Percentiles rank a stretch among this genome's conserved stretches.
Conservation (phyloP, 805 yeast species). For the Debaryomyces prosopidis region DNA sequence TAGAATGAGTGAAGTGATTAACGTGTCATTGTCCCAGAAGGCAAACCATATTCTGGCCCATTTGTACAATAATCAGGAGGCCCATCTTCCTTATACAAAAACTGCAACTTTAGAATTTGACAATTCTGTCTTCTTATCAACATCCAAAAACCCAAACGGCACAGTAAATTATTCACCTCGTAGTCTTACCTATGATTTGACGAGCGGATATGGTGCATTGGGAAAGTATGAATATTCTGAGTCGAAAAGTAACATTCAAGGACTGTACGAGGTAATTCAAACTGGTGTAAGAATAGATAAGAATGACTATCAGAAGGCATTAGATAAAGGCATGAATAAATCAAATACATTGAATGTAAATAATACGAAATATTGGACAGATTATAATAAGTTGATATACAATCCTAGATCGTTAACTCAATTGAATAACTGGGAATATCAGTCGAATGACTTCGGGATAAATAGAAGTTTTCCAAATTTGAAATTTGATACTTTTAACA, state of each 20-base stretch:
- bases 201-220: slow-evolving; percentile 74
- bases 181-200: slow-evolving; percentile 75
- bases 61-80: slow-evolving; percentile 78
- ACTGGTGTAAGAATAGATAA: slow-evolving; percentile 41
- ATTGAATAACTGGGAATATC: slow-evolving; percentile 59
- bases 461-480: slow-evolving; percentile 32
- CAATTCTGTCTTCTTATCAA: slow-evolving; percentile 39
- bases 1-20: slow-evolving; percentile 72
- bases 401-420: slow-evolving; percentile 59
- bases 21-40: slow-evolving; percentile 66
- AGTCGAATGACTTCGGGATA: slow-evolving; percentile 11
- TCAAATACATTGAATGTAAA: slow-evolving; percentile 28
- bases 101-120: slow-evolving; percentile 48
- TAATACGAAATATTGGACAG: slow-evolving; percentile 74
- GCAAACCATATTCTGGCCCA: slow-evolving; percentile 80
- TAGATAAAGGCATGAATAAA: slow-evolving; percentile 49
- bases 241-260: slow-evolving; percentile 1
- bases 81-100: slow-evolving; percentile 55
- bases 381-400: slow-evolving; percentile 66
- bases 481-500: slow-evolving; percentile 46
- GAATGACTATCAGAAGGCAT: slow-evolving; percentile 61
- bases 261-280: slow-evolving; percentile 20
- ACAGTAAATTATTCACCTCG: slow-evolving; percentile 72
- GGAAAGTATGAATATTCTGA: slow-evolving; percentile 52
- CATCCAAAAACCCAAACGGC: slow-evolving; percentile 19